Conservation (phyloP, 345 rosid genomes). For the Camelina hispida region DNA sequence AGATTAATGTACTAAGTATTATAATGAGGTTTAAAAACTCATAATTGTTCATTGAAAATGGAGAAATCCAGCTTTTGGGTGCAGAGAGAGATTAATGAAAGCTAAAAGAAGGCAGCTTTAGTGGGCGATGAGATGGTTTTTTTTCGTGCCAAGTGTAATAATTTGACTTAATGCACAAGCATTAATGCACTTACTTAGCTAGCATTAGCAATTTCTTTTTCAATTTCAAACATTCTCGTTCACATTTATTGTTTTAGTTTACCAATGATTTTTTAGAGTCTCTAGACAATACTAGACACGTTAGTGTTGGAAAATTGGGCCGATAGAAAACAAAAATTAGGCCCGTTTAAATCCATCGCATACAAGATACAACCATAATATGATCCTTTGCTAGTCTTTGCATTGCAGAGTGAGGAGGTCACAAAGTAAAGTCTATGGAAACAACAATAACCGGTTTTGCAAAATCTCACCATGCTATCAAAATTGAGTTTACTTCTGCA, state of each 20-base stretch:
- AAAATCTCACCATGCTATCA: constrained; percentile 33
- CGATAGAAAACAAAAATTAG: neutral
- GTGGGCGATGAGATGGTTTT: constrained; percentile 22
- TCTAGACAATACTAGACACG: neutral
- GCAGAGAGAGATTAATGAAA: constrained; percentile 1
- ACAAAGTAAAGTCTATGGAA: constrained; percentile 23
- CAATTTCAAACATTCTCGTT: constrained; percentile 40
- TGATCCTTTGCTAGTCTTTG: neutral
- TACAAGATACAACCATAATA: neutral
- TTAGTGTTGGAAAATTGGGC: neutral
- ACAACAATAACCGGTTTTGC: constrained; percentile 26
- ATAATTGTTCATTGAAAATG: constrained; percentile 37
- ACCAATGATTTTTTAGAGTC: constrained; percentile 3
- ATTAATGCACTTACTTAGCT: constrained; percentile 39
- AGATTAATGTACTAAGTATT: constrained; percentile 22
- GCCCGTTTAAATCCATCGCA: neutral
- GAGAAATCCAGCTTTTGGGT: constrained; percentile 40
- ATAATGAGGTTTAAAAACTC: constrained; percentile 20
- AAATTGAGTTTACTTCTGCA: constrained; percentile 9
- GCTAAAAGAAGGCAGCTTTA: constrained; percentile 36
- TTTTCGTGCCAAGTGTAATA: constrained; percentile 45
- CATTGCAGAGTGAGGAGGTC: neutral
- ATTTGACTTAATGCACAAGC: constrained; percentile 44
- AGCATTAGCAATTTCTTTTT: neutral
- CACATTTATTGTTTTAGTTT: constrained; percentile 18